phyloP scores from a whole-genome alignment of 2,329 filamentous ascomycete genomes.

The Venturia carpophila region DNA sequence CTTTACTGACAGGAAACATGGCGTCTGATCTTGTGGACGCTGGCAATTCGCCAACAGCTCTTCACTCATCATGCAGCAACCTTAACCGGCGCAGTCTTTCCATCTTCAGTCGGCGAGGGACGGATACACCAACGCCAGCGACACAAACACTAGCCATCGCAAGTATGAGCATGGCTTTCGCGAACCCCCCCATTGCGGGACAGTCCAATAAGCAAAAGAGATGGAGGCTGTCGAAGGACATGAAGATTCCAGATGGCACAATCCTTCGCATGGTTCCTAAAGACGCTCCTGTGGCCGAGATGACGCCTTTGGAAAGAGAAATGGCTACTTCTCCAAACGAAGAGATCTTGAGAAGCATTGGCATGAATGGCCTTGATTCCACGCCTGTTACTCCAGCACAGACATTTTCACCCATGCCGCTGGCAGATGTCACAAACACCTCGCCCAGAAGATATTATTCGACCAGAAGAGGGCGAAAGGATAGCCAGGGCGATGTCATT shows the following conservation, averaged over 20 bases:
- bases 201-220: slow-evolving; percentile 17
- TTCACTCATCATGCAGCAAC: background rate
- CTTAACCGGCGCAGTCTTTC: slow-evolving; percentile 45
- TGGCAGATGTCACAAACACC: slow-evolving; percentile 21
- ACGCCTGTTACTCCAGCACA: slow-evolving; percentile 13
- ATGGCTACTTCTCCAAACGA: slow-evolving; percentile 36
- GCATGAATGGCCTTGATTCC: slow-evolving; percentile 24
- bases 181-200: slow-evolving; percentile 17
- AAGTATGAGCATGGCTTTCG: slow-evolving; percentile 18
- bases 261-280: slow-evolving; percentile 32
- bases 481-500: slow-evolving; percentile 24
- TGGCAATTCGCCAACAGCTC: slow-evolving; percentile 2
- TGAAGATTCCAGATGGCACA: slow-evolving; percentile 23
- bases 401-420: slow-evolving; percentile 20
- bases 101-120: slow-evolving; percentile 43
- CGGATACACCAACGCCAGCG: slow-evolving; percentile 20
- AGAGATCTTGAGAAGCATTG: slow-evolving; percentile 32
- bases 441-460: slow-evolving; percentile 18
- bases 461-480: background rate
- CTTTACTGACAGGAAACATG: background rate
- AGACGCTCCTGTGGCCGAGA: slow-evolving; percentile 18
- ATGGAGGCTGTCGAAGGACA: slow-evolving; percentile 11
- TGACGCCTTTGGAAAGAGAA: slow-evolving; percentile 29
- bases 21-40: background rate
- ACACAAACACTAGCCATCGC: slow-evolving; percentile 19